Base-by-base conservation (phyloP, 352 stramenopile genomes). In the Phytophthora fragariae region DNA sequence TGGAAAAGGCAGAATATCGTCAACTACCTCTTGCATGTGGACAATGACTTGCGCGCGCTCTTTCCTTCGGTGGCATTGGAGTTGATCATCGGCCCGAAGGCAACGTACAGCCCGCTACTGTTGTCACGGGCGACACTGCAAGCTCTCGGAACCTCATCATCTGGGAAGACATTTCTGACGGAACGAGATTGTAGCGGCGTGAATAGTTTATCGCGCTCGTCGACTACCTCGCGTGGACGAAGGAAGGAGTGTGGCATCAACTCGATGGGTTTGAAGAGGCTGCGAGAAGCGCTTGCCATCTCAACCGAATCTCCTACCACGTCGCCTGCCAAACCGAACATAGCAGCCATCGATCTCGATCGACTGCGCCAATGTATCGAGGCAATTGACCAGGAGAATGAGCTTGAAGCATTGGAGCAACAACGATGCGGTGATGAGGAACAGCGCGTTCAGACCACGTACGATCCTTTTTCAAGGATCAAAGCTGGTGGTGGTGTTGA, bases 381-480 rank as follows among this genome's bases (percentile, higher is more conserved):
- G 31, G 52, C 71, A 5, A 83, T 92, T 56, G 57, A 72, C 10
- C 37, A 75, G 0, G 85, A 92, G 41, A 57, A 46, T 6, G 69
- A 82, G n/a, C 65, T 85, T 0, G 83, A 92, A 53, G 24, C 37
- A 2, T 19, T 54, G 2, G 74, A 80, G 44, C 46, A 8, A 29
- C 61, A 75, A 44, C 52, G 66, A 2, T 44, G 14, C n/a, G 69
- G 58, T 2, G 56, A 70, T 21, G 75, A 72, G 59, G 75, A 67
- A 31, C 55, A 56, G 24, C 66, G 66, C 39, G 41, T 62, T 53
- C 57, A 64, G 53, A 68, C 17, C 31, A 77, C 74, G 4, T 91
- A 91, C 58, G 83, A 91, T 37, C 85, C 85, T 7, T 92, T 92
- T 21, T 72, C 80, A 14, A 65, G 69, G 1, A 91, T 92, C 56